Evolutionary conservation across 768 basidiomycete genomes (phyloP).

Genomic region (Boletus edulis): DNA sequence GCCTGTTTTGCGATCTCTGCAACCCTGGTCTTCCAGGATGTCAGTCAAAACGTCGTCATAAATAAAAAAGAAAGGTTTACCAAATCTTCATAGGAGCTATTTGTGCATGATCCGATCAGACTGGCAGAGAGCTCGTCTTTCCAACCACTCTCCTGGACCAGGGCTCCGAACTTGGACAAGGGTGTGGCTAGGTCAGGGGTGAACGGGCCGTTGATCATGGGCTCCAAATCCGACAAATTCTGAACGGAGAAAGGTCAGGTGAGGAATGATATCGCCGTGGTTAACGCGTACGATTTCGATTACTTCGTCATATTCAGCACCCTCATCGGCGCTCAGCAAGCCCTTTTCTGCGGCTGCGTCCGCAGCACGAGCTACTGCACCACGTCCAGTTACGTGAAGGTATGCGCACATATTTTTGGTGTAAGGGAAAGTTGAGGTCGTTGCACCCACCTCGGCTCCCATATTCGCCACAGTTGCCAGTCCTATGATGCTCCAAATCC

Average conservation of each 20-base stretch:
- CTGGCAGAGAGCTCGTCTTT: slow-evolving; percentile 89
- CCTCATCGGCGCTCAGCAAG: slow-evolving; percentile 80
- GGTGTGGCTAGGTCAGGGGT: slow-evolving; percentile 97
- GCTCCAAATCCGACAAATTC: slow-evolving; percentile 88
- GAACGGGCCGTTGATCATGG: slow-evolving; percentile 94
- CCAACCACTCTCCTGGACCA: slow-evolving; percentile 86
- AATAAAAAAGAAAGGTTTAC: slow-evolving; percentile 35
- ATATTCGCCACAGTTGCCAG: slow-evolving; percentile 97
- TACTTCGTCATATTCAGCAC: slow-evolving; percentile 90
- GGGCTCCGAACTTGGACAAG: slow-evolving; percentile 79
- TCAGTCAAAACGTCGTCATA: neutral
- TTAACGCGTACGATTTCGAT: slow-evolving; percentile 79
- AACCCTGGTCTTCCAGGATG: slow-evolving; percentile 68
- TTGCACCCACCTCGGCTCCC: slow-evolving; percentile 99
- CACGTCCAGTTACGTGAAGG: slow-evolving; percentile 85
- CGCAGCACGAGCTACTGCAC: slow-evolving; percentile 81
- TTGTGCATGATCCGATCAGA: slow-evolving; percentile 98
- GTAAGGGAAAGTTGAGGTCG: slow-evolving; percentile 97
- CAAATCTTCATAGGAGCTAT: slow-evolving; percentile 97
- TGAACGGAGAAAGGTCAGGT: slow-evolving; percentile 30
- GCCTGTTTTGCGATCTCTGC: slow-evolving; percentile 92
- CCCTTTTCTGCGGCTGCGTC: slow-evolving; percentile 77
- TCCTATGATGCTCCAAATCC: slow-evolving; percentile 39
- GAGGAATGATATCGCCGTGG: neutral
- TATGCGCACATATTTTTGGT: slow-evolving; percentile 87